Evolutionary conservation across 371 early-diverging fungal species (phyloP).

Genomic region (Mortierella sp.): DNA sequence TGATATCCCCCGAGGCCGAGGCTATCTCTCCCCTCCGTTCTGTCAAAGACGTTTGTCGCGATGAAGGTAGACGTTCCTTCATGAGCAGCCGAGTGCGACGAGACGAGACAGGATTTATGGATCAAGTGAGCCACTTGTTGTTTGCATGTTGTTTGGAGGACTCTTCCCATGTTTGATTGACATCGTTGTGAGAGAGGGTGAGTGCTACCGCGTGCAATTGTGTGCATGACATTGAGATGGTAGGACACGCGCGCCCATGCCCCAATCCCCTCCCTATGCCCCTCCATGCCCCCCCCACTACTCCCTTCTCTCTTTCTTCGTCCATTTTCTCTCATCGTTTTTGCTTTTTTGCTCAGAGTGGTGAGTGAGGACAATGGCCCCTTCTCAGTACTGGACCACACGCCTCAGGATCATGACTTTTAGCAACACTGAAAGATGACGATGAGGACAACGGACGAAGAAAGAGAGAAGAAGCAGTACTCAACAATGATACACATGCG

Average conservation of each 20-base stretch:
- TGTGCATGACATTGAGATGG: constrained; percentile 12
- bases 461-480: constrained; percentile 8
- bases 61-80: too few relatives aligned
- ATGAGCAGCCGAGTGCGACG: too few relatives aligned
- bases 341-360: constrained; percentile 10
- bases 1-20: too few relatives aligned
- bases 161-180: constrained; percentile 23
- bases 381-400: constrained; percentile 5
- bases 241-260: constrained; percentile 2
- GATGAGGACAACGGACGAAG: background rate
- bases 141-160: constrained; percentile 21
- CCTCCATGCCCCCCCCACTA: too few relatives aligned
- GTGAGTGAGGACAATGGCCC: constrained; percentile 11
- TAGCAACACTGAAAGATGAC: background rate
- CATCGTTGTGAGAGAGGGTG: constrained; percentile 12
- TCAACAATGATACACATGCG: too few relatives aligned
- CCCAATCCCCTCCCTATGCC: background rate
- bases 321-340: background rate
- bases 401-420: constrained; percentile 7
- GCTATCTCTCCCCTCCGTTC: too few relatives aligned
- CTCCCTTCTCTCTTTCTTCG: background rate
- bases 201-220: constrained; percentile 10
- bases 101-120: constrained; percentile 25
- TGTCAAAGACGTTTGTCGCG: constrained; percentile 9
- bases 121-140: constrained; percentile 52